Evolutionary conservation across 345 rosid species (phyloP).

Genomic region (Eucalyptus caleyi): DNA sequence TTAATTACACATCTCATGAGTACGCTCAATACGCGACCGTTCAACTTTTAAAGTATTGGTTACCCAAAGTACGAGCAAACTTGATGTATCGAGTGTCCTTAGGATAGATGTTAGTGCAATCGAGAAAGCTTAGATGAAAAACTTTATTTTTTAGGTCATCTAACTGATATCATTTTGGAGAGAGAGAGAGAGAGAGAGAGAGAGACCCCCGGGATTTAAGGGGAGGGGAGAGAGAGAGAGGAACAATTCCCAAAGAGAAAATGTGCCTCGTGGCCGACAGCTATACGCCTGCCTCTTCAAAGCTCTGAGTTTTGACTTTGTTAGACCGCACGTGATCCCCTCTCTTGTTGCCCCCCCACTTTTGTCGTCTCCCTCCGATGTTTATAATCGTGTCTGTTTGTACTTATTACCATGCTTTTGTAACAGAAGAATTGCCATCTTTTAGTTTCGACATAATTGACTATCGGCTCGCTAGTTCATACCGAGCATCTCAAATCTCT

Average conservation of each 20-base stretch:
- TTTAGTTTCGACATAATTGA: not conserved
- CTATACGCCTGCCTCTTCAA: constrained; percentile 2
- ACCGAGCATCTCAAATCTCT: not conserved
- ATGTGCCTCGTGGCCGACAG: constrained; percentile 49
- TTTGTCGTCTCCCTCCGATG: not conserved
- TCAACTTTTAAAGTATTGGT: not conserved
- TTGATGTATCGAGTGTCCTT: not conserved
- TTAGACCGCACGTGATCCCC: constrained; percentile 21
- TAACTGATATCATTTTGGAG: not conserved
- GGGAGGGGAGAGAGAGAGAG: not conserved
- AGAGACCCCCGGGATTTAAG: constrained; percentile 30
- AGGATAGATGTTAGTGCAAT: not conserved
- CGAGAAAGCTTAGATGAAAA: not conserved
- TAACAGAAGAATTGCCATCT: not conserved
- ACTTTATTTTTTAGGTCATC: not conserved
- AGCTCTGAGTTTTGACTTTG: constrained; percentile 4
- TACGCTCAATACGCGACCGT: not conserved
- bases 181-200: not conserved
- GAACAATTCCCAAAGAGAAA: constrained; percentile 30
- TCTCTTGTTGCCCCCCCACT: not conserved
- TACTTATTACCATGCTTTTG: not conserved
- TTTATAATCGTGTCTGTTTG: not conserved
- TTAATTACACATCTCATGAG: not conserved
- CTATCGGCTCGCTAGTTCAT: not conserved
- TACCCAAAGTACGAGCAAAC: not conserved